Evolutionary conservation across 805 yeast genomes (phyloP).

Genomic region (Candida andamanensis): DNA sequence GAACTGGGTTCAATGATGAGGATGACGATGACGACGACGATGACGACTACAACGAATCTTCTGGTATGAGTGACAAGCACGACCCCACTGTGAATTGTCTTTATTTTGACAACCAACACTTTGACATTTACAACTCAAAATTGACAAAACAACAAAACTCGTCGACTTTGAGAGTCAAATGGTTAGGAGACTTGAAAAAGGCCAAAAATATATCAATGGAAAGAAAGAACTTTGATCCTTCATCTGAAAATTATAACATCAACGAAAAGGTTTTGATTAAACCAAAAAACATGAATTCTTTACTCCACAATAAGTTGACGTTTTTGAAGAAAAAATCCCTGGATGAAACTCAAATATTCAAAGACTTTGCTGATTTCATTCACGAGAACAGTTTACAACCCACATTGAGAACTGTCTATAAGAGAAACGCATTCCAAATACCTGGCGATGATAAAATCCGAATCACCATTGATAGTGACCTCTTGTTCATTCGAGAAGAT

Average conservation of each 20-base stretch:
- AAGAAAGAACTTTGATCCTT: slow-evolving; percentile 64
- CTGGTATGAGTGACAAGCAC: slow-evolving; percentile 19
- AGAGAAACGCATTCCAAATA: slow-evolving; percentile 93
- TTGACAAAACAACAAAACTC: slow-evolving; percentile 63
- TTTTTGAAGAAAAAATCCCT: slow-evolving; percentile 49
- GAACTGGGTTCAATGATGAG: slow-evolving; percentile 40
- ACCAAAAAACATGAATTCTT: slow-evolving; percentile 75
- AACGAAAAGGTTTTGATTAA: slow-evolving; percentile 67
- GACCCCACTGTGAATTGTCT: slow-evolving; percentile 77
- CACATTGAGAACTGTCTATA: slow-evolving; percentile 76
- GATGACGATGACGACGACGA: slow-evolving; percentile 50
- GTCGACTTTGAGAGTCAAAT: slow-evolving; percentile 78
- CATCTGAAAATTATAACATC: slow-evolving; percentile 45
- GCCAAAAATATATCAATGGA: slow-evolving; percentile 79
- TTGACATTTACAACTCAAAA: slow-evolving; percentile 83
- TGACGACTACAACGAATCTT: slow-evolving; percentile 22
- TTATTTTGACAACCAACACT: slow-evolving; percentile 79
- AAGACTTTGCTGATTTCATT: slow-evolving; percentile 53
- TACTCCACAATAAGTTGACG: slow-evolving; percentile 50
- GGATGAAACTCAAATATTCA: slow-evolving; percentile 46
- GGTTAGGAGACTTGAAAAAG: slow-evolving; percentile 80
- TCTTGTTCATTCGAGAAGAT: slow-evolving; percentile 85
- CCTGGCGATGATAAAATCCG: slow-evolving; percentile 96
- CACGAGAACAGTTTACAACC: slow-evolving; percentile 70
- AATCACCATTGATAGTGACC: slow-evolving; percentile 84